phyloP scores from a whole-genome alignment of 2,329 filamentous ascomycete genomes.

The Thielaviopsis punctulata region DNA sequence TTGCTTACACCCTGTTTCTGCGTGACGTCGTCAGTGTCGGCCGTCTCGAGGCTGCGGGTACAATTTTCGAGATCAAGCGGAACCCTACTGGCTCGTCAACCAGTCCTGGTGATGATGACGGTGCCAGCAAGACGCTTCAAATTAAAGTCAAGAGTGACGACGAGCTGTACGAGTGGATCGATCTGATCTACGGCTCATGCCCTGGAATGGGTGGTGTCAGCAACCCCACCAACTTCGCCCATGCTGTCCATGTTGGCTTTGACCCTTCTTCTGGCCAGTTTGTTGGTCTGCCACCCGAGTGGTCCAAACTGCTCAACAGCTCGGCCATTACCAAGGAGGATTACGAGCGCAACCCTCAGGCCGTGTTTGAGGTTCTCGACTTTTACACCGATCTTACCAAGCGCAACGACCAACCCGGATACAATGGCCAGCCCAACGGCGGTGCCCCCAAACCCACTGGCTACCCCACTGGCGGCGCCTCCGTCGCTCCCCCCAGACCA shows the following conservation, averaged over 20 bases:
- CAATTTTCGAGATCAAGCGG: slow-evolving; percentile 86
- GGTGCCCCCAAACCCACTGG: slow-evolving; percentile 53
- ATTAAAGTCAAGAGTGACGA: slow-evolving; percentile 92
- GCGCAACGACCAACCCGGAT: slow-evolving; percentile 51
- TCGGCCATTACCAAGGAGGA: slow-evolving; percentile 98
- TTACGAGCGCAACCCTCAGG: slow-evolving; percentile 91
- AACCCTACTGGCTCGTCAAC: slow-evolving; percentile 49
- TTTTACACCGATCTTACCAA: slow-evolving; percentile 77
- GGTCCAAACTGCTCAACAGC: slow-evolving; percentile 89
- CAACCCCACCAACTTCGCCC: slow-evolving; percentile 95
- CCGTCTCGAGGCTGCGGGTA: slow-evolving; percentile 76
- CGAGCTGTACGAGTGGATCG: slow-evolving; percentile 97
- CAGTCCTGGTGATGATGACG: slow-evolving; percentile 63
- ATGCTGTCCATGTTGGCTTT: slow-evolving; percentile 93
- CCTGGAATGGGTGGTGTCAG: slow-evolving; percentile 96
- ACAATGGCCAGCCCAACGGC: slow-evolving; percentile 33
- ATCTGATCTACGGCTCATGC: slow-evolving; percentile 91
- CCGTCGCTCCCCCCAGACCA: slow-evolving; percentile 53
- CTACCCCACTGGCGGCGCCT: slow-evolving; percentile 36
- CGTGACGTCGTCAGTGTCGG: slow-evolving; percentile 81
- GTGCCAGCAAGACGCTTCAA: slow-evolving; percentile 65
- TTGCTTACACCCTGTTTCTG: slow-evolving; percentile 69
- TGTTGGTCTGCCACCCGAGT: slow-evolving; percentile 83
- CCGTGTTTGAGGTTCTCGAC: slow-evolving; percentile 62
- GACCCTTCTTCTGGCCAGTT: slow-evolving; percentile 92